phyloP scores from a whole-genome alignment of 31 red algal species.

The Endocladia muricata region DNA sequence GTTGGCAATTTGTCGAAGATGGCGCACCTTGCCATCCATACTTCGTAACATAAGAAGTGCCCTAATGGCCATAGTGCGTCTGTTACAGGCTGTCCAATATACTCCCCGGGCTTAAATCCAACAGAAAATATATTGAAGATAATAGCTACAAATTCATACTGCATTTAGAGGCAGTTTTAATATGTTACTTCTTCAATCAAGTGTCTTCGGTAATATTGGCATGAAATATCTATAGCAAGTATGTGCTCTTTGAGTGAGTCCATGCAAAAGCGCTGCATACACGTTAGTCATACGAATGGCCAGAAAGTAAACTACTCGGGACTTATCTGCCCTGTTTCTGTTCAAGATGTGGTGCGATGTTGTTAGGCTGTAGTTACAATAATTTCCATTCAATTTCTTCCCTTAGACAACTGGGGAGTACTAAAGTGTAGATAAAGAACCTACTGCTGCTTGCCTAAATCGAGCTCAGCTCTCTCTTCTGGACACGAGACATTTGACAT shows the following conservation, averaged over 20 bases:
- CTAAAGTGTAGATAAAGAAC: too few relatives aligned
- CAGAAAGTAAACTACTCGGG: too few relatives aligned
- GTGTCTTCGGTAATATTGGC: background rate
- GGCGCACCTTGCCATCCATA: background rate
- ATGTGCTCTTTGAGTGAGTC: background rate
- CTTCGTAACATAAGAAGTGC: background rate
- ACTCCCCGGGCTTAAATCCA: background rate
- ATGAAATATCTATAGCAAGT: background rate
- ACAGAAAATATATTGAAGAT: conserved; percentile 8
- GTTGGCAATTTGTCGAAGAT: conserved; percentile 7
- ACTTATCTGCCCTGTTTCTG: too few relatives aligned
- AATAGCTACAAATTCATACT: background rate
- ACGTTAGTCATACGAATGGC: too few relatives aligned
- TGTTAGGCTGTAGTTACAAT: too few relatives aligned
- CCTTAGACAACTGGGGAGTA: too few relatives aligned
- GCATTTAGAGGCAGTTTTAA: conserved; percentile 9
- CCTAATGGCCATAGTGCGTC: background rate
- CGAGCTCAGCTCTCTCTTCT: too few relatives aligned
- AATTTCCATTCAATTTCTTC: too few relatives aligned
- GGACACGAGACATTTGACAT: too few relatives aligned
- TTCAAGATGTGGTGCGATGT: too few relatives aligned
- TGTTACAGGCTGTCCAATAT: background rate
- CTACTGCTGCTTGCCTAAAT: too few relatives aligned
- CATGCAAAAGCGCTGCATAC: background rate
- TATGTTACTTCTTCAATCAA: background rate